phyloP scores from a whole-genome alignment of 495 filamentous ascomycete species.

The Xanthoparmelia taractica region DNA sequence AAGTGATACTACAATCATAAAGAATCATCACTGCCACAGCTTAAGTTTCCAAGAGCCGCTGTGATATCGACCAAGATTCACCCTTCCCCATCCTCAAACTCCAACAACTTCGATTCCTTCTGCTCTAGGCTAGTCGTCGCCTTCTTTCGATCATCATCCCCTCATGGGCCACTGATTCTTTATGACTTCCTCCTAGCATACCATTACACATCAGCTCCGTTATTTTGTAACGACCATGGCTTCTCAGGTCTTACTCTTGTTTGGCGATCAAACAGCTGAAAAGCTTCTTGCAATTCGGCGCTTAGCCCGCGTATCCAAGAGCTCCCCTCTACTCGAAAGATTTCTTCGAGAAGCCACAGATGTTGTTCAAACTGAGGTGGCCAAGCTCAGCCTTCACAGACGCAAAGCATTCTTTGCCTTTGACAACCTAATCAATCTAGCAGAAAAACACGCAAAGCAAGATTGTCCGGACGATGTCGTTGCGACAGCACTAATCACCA shows the following conservation, averaged over 20 bases:
- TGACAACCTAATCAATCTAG: constrained; percentile 15
- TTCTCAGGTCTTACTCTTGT: constrained; percentile 13
- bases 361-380: constrained; percentile 20
- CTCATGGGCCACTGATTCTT: neutral
- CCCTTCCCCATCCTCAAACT: neutral
- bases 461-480: constrained; percentile 16
- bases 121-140: neutral
- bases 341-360: constrained; percentile 24
- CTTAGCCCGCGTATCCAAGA: constrained; percentile 14
- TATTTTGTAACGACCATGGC: constrained; percentile 5
- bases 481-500: constrained; percentile 14
- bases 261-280: constrained; percentile 24
- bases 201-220: neutral
- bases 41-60: neutral
- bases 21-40: neutral
- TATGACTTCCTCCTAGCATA: neutral
- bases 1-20: neutral
- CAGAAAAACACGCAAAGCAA: constrained; percentile 18
- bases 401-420: constrained; percentile 11
- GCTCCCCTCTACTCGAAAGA: constrained; percentile 12
- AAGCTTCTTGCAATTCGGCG: constrained; percentile 16
- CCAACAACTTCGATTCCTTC: neutral
- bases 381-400: constrained; percentile 11
- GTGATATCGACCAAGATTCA: neutral
- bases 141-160: neutral